These are phyloP conservation scores for Wickerhamiella lipophila DNA, from an alignment of 805 yeast species.

Conservation along the genomic window DNA sequence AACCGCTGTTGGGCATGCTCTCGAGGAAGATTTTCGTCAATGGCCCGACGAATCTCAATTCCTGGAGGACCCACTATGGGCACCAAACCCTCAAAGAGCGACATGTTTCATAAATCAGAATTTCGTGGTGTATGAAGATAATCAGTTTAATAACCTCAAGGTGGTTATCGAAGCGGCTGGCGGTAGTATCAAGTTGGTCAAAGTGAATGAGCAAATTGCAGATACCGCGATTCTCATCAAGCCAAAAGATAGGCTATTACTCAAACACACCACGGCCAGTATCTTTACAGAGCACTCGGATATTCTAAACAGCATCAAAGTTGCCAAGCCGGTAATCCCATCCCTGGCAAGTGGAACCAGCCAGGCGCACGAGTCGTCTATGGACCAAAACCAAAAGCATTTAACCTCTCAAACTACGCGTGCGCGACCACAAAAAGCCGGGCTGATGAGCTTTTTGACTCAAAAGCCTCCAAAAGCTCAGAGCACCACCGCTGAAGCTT, in stretches of 20 bases:
- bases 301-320: background rate
- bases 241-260: background rate
- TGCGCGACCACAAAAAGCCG: background rate
- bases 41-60: slow-evolving; percentile 24
- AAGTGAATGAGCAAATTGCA: background rate
- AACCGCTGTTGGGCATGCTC: slow-evolving; percentile 11
- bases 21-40: slow-evolving; percentile 19
- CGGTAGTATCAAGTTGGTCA: slow-evolving; percentile 15
- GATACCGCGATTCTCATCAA: background rate
- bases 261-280: background rate
- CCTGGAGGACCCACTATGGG: slow-evolving; percentile 21
- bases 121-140: slow-evolving; percentile 23
- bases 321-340: background rate
- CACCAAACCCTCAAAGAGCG: slow-evolving; percentile 21
- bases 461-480: background rate
- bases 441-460: background rate
- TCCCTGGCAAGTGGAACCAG: background rate
- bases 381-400: background rate
- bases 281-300: background rate
- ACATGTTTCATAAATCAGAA: slow-evolving; percentile 20
- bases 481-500: too few relatives aligned
- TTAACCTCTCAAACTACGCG: background rate
- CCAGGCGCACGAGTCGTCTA: background rate
- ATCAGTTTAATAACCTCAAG: slow-evolving; percentile 20
- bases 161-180: slow-evolving; percentile 24